These are phyloP conservation scores for Aspergillus sp. DNA, from an alignment of 2,329 filamentous ascomycete species.

Conservation along the genomic window DNA sequence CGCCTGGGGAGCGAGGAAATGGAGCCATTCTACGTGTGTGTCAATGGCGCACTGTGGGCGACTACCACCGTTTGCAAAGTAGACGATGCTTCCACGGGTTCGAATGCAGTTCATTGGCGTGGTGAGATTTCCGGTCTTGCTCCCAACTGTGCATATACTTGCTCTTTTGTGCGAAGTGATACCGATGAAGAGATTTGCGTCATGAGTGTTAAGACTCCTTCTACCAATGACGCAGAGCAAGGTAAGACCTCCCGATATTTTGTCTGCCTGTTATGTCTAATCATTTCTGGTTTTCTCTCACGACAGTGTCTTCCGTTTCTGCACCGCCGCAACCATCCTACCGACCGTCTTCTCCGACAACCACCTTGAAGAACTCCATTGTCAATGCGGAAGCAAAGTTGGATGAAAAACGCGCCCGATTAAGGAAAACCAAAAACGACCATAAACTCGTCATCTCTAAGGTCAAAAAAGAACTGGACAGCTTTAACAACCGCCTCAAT, in stretches of 20 bases:
- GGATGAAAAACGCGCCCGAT: slow-evolving; percentile 50
- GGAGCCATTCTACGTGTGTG: slow-evolving; percentile 57
- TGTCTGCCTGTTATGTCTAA: no score
- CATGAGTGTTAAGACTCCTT: slow-evolving; percentile 55
- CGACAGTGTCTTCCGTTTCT: slow-evolving; percentile 31
- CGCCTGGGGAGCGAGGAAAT: slow-evolving; percentile 24
- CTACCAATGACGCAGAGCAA: slow-evolving; percentile 51
- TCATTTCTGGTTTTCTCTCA: not conserved
- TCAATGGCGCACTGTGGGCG: slow-evolving; percentile 59
- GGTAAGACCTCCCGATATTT: slow-evolving; percentile 30
- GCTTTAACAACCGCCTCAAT: slow-evolving; percentile 49
- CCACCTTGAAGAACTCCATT: slow-evolving; percentile 58
- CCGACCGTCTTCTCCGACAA: slow-evolving; percentile 56
- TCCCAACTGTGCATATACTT: slow-evolving; percentile 56
- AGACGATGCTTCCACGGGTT: slow-evolving; percentile 37
- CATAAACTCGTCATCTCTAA: slow-evolving; percentile 51
- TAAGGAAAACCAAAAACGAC: slow-evolving; percentile 54
- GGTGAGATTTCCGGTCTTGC: slow-evolving; percentile 59
- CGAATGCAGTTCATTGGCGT: slow-evolving; percentile 44
- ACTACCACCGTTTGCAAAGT: slow-evolving; percentile 48
- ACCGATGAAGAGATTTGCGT: slow-evolving; percentile 52
- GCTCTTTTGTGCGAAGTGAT: slow-evolving; percentile 52
- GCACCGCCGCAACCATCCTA: slow-evolving; percentile 50
- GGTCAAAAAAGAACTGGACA: slow-evolving; percentile 55
- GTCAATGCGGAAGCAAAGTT: slow-evolving; percentile 53